A percentile compares a stretch with the other conserved stretches of the same genome.
Evolutionary conservation across 2,329 filamentous ascomycete genomes (phyloP).

Genomic region (Fusarium buxicola): DNA sequence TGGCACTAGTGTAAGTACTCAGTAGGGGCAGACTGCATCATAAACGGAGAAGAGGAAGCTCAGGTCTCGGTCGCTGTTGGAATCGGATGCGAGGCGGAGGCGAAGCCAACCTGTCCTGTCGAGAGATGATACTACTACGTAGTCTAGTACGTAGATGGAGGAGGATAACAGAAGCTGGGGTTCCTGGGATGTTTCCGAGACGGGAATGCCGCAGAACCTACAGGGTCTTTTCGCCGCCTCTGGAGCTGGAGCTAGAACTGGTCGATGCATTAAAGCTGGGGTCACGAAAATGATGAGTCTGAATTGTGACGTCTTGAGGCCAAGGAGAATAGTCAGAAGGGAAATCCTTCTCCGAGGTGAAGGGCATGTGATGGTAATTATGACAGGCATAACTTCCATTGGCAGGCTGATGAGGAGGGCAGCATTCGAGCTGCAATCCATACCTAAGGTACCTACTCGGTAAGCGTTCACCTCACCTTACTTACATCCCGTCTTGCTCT

Average conservation of each 20-base stretch:
- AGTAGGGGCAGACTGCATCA: conserved; percentile 10
- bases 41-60: conserved; percentile 12
- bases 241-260: conserved; percentile 8
- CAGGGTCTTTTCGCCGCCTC: conserved; percentile 13
- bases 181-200: conserved; percentile 28
- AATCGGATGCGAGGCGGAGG: conserved; percentile 24
- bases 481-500: conserved; percentile 9
- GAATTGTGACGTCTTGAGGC: conserved; percentile 34
- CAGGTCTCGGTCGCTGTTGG: conserved; percentile 8
- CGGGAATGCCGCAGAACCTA: conserved; percentile 21
- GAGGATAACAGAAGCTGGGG: conserved; percentile 28
- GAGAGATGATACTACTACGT: conserved; percentile 7
- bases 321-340: conserved; percentile 4
- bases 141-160: too few species aligned
- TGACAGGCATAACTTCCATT: not conserved
- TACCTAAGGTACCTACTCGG: conserved; percentile 9
- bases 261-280: conserved; percentile 16
- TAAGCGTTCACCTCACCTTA: conserved; percentile 6
- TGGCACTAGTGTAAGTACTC: conserved; percentile 13
- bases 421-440: too few species aligned
- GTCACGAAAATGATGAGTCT: conserved; percentile 25
- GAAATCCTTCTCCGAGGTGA: conserved; percentile 1
- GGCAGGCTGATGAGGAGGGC: conserved; percentile 2
- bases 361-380: conserved; percentile 19
- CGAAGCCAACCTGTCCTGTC: conserved; percentile 27